Base-by-base conservation (phyloP, 139 green algal genomes). In the Chlamydomonas sphaeroides region DNA sequence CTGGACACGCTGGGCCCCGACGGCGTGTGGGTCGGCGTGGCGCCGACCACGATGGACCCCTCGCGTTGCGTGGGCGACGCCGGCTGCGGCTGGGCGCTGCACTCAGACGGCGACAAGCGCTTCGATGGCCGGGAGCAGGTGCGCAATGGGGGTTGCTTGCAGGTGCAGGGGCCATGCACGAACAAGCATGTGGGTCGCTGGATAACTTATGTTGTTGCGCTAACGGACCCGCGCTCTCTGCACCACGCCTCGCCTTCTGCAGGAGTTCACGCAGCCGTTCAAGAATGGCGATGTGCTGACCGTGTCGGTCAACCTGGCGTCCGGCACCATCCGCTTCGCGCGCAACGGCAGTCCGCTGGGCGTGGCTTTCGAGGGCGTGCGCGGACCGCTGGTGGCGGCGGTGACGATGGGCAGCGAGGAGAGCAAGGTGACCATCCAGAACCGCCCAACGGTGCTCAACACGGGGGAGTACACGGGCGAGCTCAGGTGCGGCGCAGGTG, bases 391-490 rank as follows among this genome's bases (percentile, higher is more conserved):
- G 35, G 90, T 93, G 73, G 83, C 90, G 23, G 90, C 88, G 5
- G 86, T 90, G 38, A 93, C 90, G 2, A 85, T 91, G 82, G 88
- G 88, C 38, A 90, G 86, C 53, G 88, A 92, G 75, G 90, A 93
- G 68, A 88, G 63, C 84, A 93, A 93, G 79, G 84, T 93, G 25
- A 93, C 90, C 20, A 93, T 93, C 65, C 90, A 93, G 84, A 93
- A 93, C 86, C 77, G 90, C 26, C 90, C 90, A 18, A 93, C 90
- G 5, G 90, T 93, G 45, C 85, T 93, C 45, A 92, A 93, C 75
- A 91, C 89, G 42, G 90, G 90, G 23, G 90, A 93, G 56, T 93
- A 93, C 79, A 90, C 71, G 20, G 90, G 90, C 21, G 90, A 91
- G 85, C 80, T 93, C 6, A 88, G 86, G 86, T 87, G 25, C 25